Base-by-base conservation (phyloP, 768 basidiomycete genomes). In the Phlebiopsis gigantea region DNA sequence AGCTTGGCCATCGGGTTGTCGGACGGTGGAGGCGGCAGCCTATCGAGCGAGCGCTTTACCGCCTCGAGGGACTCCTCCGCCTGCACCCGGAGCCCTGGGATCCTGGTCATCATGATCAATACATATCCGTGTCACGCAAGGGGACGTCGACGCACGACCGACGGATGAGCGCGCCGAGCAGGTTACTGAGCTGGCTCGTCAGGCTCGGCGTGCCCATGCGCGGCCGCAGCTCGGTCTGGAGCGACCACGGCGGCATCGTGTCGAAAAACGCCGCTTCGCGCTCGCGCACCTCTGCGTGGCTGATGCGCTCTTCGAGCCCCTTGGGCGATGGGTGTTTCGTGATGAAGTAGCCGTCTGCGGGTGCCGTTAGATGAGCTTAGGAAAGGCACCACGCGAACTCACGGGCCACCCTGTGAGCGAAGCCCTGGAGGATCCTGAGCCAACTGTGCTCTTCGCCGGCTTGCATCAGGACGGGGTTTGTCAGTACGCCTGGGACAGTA, bases 301-400 rank as follows among this genome's bases (percentile, higher is more conserved):
- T 68, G 8, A 79, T 66, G 1, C 66, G 65, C 30, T 66, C 62
- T n/a, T 62, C 55, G 0, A 87, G 79, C 55, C 84, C 77, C 2
- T 66, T 72, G 59, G 87, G 87, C 53, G 85, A 79, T 0, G 84
- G 84, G 14, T 85, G 81, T 42, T 83, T 82, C 25, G 85, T 82
- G 24, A 83, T 85, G 55, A 81, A 87, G 59, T 87, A 88, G 4
- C 65, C 65, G 28, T 64, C 82, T 39, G 62, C n/a, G n/a, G n/a
- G n/a, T n/a, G n/a, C n/a, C n/a, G n/a, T n/a, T n/a, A n/a, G n/a
- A n/a, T n/a, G n/a, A n/a, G n/a, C n/a, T n/a, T n/a, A n/a, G n/a
- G n/a, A n/a, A n/a, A n/a, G n/a, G n/a, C n/a, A n/a, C n/a, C n/a
- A n/a, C n/a, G n/a, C n/a, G n/a, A n/a, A n/a, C n/a, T n/a, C n/a